Base-by-base conservation (phyloP, 1,284 basidiomycete genomes). In the Agaricales sp. region DNA sequence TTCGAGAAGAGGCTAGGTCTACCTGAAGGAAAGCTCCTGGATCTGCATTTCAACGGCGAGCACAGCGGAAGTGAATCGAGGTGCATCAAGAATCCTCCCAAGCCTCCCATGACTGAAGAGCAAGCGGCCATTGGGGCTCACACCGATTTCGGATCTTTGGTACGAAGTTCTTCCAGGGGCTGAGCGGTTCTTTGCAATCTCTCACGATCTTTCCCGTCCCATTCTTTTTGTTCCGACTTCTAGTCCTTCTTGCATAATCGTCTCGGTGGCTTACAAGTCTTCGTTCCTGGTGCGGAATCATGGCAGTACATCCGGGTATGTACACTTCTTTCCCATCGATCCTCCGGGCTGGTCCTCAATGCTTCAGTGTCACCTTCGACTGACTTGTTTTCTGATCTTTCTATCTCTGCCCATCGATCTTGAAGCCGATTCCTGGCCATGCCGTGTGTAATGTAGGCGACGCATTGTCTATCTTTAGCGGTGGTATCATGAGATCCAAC, bases 261-360 rank as follows among this genome's bases (percentile, higher is more conserved):
- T 13, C 71, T 87, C 0, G 84, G 84, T 2, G 85, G 85, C 0
- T 64, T 88, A 3, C 85, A 87, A 56, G 82, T 87, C 1, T 67
- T 85, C 38, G 72, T 74, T 1, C 82, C 82, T 0, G 78, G 77
- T 2, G 65, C 72, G 8, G 69, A 76, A n/a, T 62, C 71, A 19
- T 87, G 84, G 84, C 77, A 78, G 55, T 87, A 84, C 53, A 69
- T 86, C 51, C 74, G 74, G 67, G 80, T 80, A 47, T 8, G 55
- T 44, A 12, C 18, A 41, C 41, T 38, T 16, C 3, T 38, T 11
- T 14, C 14, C 6, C 14, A 30, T 30, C 14, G 26, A 30, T n/a
- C n/a, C n/a, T n/a, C n/a, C n/a, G 26, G 6, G 26, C 26, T 30
- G 26, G 26, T 30, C 26, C 26, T 30, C 2, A 3, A 22, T 48